phyloP scores from a whole-genome alignment of 495 filamentous ascomycete species.

The Amniculicola lignicola region DNA sequence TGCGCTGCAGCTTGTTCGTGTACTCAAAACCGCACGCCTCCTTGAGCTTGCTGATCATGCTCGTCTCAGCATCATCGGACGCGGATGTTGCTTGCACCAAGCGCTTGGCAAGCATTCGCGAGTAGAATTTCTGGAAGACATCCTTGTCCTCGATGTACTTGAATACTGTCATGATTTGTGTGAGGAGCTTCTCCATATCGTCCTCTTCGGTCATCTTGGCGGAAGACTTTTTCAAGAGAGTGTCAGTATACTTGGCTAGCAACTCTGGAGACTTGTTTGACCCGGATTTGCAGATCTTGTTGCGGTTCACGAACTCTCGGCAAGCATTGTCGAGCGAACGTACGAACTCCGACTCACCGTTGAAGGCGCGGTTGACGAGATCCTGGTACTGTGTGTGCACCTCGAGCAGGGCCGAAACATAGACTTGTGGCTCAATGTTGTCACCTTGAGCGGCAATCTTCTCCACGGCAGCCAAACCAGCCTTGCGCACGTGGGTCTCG shows the following conservation, averaged over 20 bases:
- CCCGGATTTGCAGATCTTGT: constrained; percentile 87
- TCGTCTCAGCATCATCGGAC: constrained; percentile 95
- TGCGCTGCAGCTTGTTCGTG: constrained; percentile 97
- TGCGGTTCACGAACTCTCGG: constrained; percentile 95
- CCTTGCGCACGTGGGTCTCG: constrained; percentile 87
- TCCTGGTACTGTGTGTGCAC: constrained; percentile 90
- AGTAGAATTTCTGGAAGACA: constrained; percentile 99
- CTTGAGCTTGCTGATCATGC: constrained; percentile 99
- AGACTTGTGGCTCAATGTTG: constrained; percentile 89
- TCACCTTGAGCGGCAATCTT: constrained; percentile 89
- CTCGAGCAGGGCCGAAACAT: constrained; percentile 91
- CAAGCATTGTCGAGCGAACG: constrained; percentile 95
- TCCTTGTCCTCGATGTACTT: constrained; percentile 99
- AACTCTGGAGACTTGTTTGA: constrained; percentile 92
- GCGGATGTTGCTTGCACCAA: constrained; percentile 91
- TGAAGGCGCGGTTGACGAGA: constrained; percentile 88
- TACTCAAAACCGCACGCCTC: constrained; percentile 99
- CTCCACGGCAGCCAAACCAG: constrained; percentile 80
- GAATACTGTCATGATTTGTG: constrained; percentile 99
- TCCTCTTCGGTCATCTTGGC: constrained; percentile 86
- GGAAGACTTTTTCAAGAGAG: constrained; percentile 80
- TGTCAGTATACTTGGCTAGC: constrained; percentile 93
- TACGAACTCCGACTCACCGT: constrained; percentile 94
- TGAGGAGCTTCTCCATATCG: constrained; percentile 83
- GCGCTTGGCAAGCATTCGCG: constrained; percentile 90